Base-by-base conservation (phyloP, 75 land plant species). In the Picea sitchensis region DNA sequence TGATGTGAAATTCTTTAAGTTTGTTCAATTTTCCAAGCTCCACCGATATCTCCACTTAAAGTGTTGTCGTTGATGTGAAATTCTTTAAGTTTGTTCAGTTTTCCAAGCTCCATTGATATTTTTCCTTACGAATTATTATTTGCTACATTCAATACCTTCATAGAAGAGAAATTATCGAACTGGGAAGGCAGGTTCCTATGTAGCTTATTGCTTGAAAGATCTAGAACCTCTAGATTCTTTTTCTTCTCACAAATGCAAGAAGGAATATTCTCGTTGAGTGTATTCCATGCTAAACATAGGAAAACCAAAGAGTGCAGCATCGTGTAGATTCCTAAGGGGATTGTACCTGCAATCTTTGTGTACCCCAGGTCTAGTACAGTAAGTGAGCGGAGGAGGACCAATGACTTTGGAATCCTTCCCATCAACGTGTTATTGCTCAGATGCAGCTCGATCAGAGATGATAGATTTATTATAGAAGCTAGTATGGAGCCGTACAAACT, bases 141-240 rank as follows among this genome's bases (percentile, higher is more conserved):
- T 30, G 83, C 61, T 31, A 90, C 69, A 68, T 83, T 83, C 47
- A 88, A 76, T 1, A 84, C 81, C 1, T 30, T 26, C 14, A 88
- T 82, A 58, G 21, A 54, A 32, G 34, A 8, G 41, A 17, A 31
- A 23, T 57, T 41, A 1, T 82, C 32, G n/a, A 81, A 13, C 32
- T 87, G 84, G 0, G 17, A 3, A 0, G 91, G 92, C 15, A 91
- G 68, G 0, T 75, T 0, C 8, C 86, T 83, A 38, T 12, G 77
- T 32, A 88, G 79, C 1, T 14, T 12, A 41, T 91, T 91, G 34
- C 64, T n/a, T 17, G 91, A 88, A 14, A 88, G 41, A 64, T 88
- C 86, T 6, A 91, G 79, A 2, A 72, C 78, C 73, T 61, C 51
- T 30, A 91, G 78, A 36, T 36, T 2, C 58, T 15, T 32, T 5